Evolutionary conservation across 2,329 filamentous ascomycete species (phyloP), one percentile per base, ranked within the genome.

Genomic region (Botryotinia narcissicola): DNA sequence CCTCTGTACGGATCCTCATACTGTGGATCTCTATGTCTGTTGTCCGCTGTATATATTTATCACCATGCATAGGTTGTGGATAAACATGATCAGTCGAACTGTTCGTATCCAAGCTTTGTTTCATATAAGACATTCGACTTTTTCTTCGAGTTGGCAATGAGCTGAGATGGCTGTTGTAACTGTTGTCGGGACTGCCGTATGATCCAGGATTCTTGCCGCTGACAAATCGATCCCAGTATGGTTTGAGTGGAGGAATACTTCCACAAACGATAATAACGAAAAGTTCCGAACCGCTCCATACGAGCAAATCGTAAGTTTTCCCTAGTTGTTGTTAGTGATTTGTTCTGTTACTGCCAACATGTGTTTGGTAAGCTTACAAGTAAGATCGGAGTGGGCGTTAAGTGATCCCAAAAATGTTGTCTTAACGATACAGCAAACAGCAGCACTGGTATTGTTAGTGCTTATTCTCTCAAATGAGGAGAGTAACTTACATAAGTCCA

Each of bases 181-280:
- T 57, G 20, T 72, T 48, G 25, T 20, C 69, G 35, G 22, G 22
- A 37, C 60, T 71, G 3, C 37, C 37, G 32, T 20, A 40, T 35
- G 29, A 37, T 22, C 22, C 37, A 22, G 63, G 48, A 14, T 7
- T 46, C 51, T 69, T 61, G 51, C 63, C 63, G n/a, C n/a, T 51
- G 10, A 61, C 12, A 22, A 9, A 68, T 59, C 42, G 35, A 29
- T 73, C 67, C 44, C 48, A 73, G n/a, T 48, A 62, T 16, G 72
- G 61, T 42, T 66, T 71, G n/a, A 73, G 69, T 18, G 67, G 68
- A 20, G 72, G 72, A n/a, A 73, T 66, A 35, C 59, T 64, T n/a
- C 72, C 72, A 40, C 68, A 71, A 7, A 73, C 40, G n/a, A 73
- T 73, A 20, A 71, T 71, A 22, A 73, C 60, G 16, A 71, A 71